Base-by-base conservation (phyloP, 2,329 filamentous ascomycete species). In the Neocatenulostroma microsporum region DNA sequence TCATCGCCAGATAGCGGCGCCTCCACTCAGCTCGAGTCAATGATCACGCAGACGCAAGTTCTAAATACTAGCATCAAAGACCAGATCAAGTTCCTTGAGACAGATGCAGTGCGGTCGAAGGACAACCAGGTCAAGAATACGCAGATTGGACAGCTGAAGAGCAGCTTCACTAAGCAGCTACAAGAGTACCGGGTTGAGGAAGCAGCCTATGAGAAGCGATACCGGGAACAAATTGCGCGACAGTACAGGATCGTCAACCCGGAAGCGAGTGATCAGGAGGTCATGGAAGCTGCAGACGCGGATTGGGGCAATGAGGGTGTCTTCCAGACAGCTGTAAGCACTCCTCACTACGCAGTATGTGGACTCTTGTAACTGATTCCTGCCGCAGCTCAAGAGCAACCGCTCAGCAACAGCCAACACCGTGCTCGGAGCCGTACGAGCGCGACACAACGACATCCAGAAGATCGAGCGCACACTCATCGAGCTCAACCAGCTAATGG, bases 401-500 rank as follows among this genome's bases (percentile, higher is more conserved):
- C 81, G 81, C 47, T 76, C 75, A 29, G 81, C 80, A 38, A 80
- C 84, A 55, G 84, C 82, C 27, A 75, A 72, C 34, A 78, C 79
- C 12, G 77, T 86, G 6, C 76, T 89, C 33, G 82, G 82, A 46
- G 81, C 82, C 45, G 84, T 89, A 25, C 81, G 82, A 47, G 83
- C 82, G 24, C 82, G 84, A 38, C 84, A 89, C 69, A 84, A 83
- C 57, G 84, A 89, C 63, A 79, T 89, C 46, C 76, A 84, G 64
- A 77, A 76, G 61, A 89, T 91, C 50, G 83, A 89, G 62, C 71
- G 75, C 57, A 86, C 82, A 5, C 72, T 89, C 46, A 66, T 68
- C 23, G 81, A 89, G 58, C 73, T 89, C 27, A 72, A 76, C 18
- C 58, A 72, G 31, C 72, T 89, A 50, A 87, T 86, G 67, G 69